These are phyloP conservation scores for Aegilops sharonensis DNA, from an alignment of 176 grass and related monocot species.

Conservation along the genomic window DNA sequence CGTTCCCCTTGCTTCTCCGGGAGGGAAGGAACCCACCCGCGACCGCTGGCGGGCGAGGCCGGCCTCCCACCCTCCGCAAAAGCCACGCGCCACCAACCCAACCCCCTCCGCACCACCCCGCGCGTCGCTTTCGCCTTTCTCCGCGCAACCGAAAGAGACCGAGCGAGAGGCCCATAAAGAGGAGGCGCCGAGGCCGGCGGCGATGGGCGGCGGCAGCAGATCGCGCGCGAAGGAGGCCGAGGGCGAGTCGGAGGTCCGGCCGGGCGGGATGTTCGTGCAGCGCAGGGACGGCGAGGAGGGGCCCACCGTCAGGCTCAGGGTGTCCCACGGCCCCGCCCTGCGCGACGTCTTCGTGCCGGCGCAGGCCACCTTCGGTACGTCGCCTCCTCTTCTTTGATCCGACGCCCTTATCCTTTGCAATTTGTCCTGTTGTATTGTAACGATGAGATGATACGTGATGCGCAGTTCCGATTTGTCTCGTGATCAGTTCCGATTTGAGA, in stretches of 20 bases:
- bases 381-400: not conserved
- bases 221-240: constrained; percentile 41
- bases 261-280: constrained; percentile 92
- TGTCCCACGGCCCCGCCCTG: constrained; percentile 60
- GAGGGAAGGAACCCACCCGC: constrained; percentile 42
- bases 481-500: constrained; percentile 3
- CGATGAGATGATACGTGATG: too few relatives aligned
- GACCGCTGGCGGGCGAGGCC: not conserved
- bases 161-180: constrained; percentile 5
- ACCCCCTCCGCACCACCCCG: not conserved
- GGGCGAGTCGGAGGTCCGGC: constrained; percentile 79
- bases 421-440: too few relatives aligned
- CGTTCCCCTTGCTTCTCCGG: constrained; percentile 39
- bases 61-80: constrained; percentile 31
- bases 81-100: constrained; percentile 42
- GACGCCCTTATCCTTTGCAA: not conserved
- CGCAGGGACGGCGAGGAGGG: constrained; percentile 59
- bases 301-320: constrained; percentile 68
- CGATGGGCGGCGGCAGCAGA: constrained; percentile 38
- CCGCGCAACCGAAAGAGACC: not conserved
- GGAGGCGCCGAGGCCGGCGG: constrained; percentile 2
- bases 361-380: constrained; percentile 80
- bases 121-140: constrained; percentile 41
- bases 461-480: not conserved
- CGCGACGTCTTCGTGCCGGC: constrained; percentile 65